These are phyloP conservation scores for Penicillium sp. DNA, from an alignment of 2,329 filamentous ascomycete genomes.

Conservation along the genomic window DNA sequence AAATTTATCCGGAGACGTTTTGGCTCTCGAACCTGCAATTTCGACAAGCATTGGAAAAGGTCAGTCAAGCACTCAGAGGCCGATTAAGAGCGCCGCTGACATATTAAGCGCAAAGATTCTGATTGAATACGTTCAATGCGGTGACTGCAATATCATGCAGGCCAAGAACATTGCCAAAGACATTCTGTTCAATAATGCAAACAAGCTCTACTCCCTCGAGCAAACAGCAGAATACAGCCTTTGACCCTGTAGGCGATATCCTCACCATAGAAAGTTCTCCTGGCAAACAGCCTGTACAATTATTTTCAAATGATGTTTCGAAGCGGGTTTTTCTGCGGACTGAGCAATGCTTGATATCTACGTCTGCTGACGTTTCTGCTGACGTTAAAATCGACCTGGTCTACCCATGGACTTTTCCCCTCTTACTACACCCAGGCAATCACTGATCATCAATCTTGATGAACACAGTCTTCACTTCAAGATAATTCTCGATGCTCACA, in stretches of 20 bases:
- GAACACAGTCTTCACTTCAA: slow-evolving; percentile 12
- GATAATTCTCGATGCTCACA: slow-evolving; percentile 9
- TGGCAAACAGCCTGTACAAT: too few species aligned
- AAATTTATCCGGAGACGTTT: slow-evolving; percentile 73
- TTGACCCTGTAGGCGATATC: slow-evolving; percentile 29
- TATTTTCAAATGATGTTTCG: too few species aligned
- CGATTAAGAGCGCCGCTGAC: neutral
- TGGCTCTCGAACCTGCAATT: slow-evolving; percentile 67
- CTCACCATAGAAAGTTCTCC: too few species aligned
- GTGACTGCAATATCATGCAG: slow-evolving; percentile 55
- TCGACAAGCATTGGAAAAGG: slow-evolving; percentile 61
- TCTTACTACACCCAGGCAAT: neutral
- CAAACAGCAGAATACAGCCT: slow-evolving; percentile 25
- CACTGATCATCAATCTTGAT: slow-evolving; percentile 8
- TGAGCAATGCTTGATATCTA: slow-evolving; percentile 18
- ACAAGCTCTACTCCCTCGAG: slow-evolving; percentile 63
- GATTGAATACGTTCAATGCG: slow-evolving; percentile 58
- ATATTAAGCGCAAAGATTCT: slow-evolving; percentile 47
- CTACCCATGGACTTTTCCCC: neutral
- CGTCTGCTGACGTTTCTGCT: neutral
- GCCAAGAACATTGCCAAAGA: slow-evolving; percentile 60
- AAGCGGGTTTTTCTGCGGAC: too few species aligned
- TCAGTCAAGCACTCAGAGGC: slow-evolving; percentile 30
- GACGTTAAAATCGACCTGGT: neutral
- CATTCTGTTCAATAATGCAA: slow-evolving; percentile 71